Base-by-base conservation (phyloP, 306 rosid genomes). In the Cyclanthera cordifolia region DNA sequence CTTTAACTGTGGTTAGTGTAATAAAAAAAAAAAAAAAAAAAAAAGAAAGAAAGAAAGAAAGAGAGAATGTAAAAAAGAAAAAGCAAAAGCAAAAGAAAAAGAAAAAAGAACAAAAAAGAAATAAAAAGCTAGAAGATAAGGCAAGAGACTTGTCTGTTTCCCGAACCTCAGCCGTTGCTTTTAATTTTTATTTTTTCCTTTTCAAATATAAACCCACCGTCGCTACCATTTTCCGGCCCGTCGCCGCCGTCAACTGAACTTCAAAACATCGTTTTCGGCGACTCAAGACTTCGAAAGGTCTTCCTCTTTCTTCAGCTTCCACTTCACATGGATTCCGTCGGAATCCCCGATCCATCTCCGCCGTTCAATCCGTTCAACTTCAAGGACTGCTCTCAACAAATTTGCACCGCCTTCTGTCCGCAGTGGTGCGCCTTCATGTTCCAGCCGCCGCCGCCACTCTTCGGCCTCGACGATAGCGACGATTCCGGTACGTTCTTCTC, bases 321-420 rank as follows among this genome's bases (percentile, higher is more conserved):
- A 5, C 51, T 10, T 32, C 48, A 32, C 23, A 81, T 90, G 96
- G 78, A 78, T 34, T 72, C 85, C 67, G 58, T 73, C 53, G 41
- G 53, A 6, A 65, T 61, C 77, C 79, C 82, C 72, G 67, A 81
- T 78, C 83, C 82, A 14, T 80, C 81, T 78, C 58, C 79, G 9
- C 81, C 85, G 23, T 78, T 75, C 25, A 52, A 76, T 4, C 19
- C 73, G 1, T 76, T 73, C 69, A 79, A 49, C 34, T 76, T 73
- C 66, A n/a, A n/a, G n/a, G 95, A 86, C 54, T 90, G 97, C 28
- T 84, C 95, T 17, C 80, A 71, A 67, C 85, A 81, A 17, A 30
- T 87, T 16, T 90, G 97, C 82, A 86, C 87, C 80, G 25, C 85
- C 41, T 90, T 80, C 58, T 88, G 97, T 67, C 95, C 93, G 0